Evolutionary conservation across 2,329 filamentous ascomycete species (phyloP).

Genomic region (Juglanconis sp.): DNA sequence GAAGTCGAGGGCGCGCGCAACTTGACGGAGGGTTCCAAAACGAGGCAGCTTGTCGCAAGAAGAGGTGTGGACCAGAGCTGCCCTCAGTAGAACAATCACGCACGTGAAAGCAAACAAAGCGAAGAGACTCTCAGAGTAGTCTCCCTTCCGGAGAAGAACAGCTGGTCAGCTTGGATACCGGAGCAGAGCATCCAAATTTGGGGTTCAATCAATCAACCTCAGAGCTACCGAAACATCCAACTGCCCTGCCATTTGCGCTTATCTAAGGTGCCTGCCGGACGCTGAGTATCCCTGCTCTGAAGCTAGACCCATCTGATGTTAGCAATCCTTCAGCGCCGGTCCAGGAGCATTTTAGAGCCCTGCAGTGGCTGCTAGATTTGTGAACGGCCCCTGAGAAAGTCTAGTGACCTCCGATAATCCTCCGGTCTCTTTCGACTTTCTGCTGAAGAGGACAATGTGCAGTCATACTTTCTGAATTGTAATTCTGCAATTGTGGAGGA

Average conservation of each 20-base stretch:
- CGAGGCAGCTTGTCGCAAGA: not conserved
- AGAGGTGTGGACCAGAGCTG: not conserved
- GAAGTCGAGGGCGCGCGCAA: not conserved
- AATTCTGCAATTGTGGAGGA: not conserved
- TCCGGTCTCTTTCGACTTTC: constrained; percentile 2
- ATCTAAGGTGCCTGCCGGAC: constrained; percentile 7
- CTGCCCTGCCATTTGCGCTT: not conserved
- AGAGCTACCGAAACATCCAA: not conserved
- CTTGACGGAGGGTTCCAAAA: not conserved
- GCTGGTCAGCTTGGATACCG: not conserved
- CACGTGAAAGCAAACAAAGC: not conserved
- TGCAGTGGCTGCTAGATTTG: not conserved
- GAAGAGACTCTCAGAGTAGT: not conserved
- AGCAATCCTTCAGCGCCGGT: constrained; percentile 10
- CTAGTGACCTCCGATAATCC: not conserved
- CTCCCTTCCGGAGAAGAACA: not conserved
- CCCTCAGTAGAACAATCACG: not conserved
- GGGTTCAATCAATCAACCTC: not conserved
- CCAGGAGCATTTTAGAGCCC: not conserved
- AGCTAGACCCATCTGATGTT: not conserved
- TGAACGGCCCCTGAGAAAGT: not conserved
- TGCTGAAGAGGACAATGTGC: not conserved
- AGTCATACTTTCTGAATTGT: not conserved
- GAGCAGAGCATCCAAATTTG: constrained; percentile 4
- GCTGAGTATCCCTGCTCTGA: not conserved